A percentile compares a stretch with the other conserved stretches of the same genome.
phyloP scores from a whole-genome alignment of 1,284 basidiomycete genomes.

The Stygiomarasmius scandens region DNA sequence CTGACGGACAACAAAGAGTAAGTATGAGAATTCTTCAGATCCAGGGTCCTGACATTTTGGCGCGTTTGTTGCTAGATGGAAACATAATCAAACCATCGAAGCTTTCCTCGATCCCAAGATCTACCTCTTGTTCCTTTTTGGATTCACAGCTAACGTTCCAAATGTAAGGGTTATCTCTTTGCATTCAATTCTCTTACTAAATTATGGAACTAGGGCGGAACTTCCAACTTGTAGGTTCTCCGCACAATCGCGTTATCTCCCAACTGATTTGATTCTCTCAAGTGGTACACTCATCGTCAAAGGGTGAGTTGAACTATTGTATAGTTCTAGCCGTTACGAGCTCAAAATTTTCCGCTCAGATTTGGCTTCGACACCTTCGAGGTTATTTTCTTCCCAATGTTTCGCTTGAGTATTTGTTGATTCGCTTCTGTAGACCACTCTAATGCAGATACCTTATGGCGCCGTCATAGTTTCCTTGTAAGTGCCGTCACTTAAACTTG shows the following conservation, averaged over 20 bases:
- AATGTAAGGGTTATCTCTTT: slow-evolving; percentile 21
- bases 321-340: not conserved
- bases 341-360: not conserved
- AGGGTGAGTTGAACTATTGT: slow-evolving; percentile 17
- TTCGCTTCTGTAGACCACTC: no score
- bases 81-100: slow-evolving; percentile 33
- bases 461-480: slow-evolving; percentile 25
- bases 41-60: no score
- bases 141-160: slow-evolving; percentile 29
- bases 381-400: no score
- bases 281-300: slow-evolving; percentile 39
- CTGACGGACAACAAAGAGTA: slow-evolving; percentile 29
- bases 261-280: not conserved
- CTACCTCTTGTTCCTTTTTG: slow-evolving; percentile 33
- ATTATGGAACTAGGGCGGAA: slow-evolving; percentile 28
- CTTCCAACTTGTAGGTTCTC: slow-evolving; percentile 26
- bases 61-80: slow-evolving; percentile 31
- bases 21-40: not conserved
- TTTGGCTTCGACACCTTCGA: slow-evolving; percentile 42
- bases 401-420: no score
- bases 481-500: not conserved
- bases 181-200: not conserved
- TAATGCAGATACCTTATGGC: slow-evolving; percentile 42
- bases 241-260: not conserved
- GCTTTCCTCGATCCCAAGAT: slow-evolving; percentile 31